phyloP scores from a whole-genome alignment of 805 yeast genomes.

The Candida arabinofermentans region DNA sequence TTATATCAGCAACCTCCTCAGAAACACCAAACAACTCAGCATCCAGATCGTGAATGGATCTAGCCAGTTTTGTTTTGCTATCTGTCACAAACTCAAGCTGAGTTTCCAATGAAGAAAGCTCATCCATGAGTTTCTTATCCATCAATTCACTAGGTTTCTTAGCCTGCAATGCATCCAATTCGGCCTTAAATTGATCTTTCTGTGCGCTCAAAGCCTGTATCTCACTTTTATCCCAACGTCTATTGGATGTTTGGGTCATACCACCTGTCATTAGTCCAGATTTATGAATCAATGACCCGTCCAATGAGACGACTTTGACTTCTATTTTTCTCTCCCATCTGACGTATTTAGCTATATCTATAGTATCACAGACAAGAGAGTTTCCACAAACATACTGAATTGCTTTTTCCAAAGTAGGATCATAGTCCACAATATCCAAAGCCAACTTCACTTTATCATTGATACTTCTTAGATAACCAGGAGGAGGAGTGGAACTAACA shows the following conservation, averaged over 20 bases:
- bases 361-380: constrained; percentile 69
- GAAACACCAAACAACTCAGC: constrained; percentile 50
- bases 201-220: constrained; percentile 46
- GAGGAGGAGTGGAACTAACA: constrained; percentile 53
- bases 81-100: constrained; percentile 28
- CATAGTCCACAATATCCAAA: constrained; percentile 70
- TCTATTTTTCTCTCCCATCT: constrained; percentile 61
- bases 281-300: constrained; percentile 80
- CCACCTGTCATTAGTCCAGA: constrained; percentile 96
- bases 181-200: constrained; percentile 47
- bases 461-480: constrained; percentile 49
- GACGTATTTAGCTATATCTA: constrained; percentile 63
- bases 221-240: constrained; percentile 73
- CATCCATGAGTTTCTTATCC: constrained; percentile 56
- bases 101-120: constrained; percentile 43
- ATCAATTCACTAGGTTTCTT: constrained; percentile 50
- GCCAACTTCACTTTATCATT: constrained; percentile 60
- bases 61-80: constrained; percentile 20
- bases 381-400: constrained; percentile 76
- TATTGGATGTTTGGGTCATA: constrained; percentile 42
- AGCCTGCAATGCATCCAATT: constrained; percentile 39
- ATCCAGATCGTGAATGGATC: constrained; percentile 29
- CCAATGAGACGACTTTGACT: constrained; percentile 71
- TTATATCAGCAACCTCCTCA: constrained; percentile 19
- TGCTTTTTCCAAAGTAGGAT: constrained; percentile 66